Percentiles rank a stretch among this genome's conserved stretches.
These are phyloP conservation scores for Linnemannia elongata DNA, from an alignment of 192 early-diverging fungal species.

Conservation along the genomic window DNA sequence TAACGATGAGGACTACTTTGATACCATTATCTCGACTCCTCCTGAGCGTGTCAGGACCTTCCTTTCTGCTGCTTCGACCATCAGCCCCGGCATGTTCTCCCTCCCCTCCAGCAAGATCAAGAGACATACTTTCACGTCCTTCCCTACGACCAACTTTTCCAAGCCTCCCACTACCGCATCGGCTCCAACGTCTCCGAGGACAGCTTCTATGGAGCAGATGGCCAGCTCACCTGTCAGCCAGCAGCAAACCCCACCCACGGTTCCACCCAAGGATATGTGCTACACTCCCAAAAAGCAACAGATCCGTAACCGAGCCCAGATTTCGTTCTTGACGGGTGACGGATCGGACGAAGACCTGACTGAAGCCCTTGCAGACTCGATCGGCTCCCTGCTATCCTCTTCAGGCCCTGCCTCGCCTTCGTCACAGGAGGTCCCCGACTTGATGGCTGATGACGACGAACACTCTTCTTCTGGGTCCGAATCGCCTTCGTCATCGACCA, in stretches of 20 bases:
- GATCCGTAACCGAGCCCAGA: slow-evolving; percentile 16
- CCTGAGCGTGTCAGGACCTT: slow-evolving; percentile 39
- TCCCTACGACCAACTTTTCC: slow-evolving; percentile 3
- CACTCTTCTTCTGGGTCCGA: slow-evolving; percentile 1
- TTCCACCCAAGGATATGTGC: slow-evolving; percentile 35
- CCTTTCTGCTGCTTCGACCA: slow-evolving; percentile 37
- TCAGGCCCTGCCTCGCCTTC: slow-evolving; percentile 11
- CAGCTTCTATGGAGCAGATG: slow-evolving; percentile 4
- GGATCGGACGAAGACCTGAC: slow-evolving; percentile 30
- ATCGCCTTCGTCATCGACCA: slow-evolving; percentile 34
- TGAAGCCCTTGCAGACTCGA: slow-evolving; percentile 46
- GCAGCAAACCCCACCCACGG: not conserved
- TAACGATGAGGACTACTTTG: slow-evolving; percentile 41
- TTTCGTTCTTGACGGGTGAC: slow-evolving; percentile 27
- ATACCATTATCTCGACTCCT: slow-evolving; percentile 43
- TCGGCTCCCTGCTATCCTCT: slow-evolving; percentile 34
- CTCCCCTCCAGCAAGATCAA: slow-evolving; percentile 40
- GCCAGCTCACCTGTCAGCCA: not conserved
- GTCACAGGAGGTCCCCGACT: slow-evolving; percentile 38
- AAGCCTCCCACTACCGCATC: not conserved
- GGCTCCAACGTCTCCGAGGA: not conserved
- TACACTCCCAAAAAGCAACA: slow-evolving; percentile 8
- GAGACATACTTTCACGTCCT: slow-evolving; percentile 22
- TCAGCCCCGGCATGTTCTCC: slow-evolving; percentile 48
- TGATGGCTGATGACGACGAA: slow-evolving; percentile 39